Evolutionary conservation across 768 basidiomycete species (phyloP).

Genomic region (Asterophora parasitica): DNA sequence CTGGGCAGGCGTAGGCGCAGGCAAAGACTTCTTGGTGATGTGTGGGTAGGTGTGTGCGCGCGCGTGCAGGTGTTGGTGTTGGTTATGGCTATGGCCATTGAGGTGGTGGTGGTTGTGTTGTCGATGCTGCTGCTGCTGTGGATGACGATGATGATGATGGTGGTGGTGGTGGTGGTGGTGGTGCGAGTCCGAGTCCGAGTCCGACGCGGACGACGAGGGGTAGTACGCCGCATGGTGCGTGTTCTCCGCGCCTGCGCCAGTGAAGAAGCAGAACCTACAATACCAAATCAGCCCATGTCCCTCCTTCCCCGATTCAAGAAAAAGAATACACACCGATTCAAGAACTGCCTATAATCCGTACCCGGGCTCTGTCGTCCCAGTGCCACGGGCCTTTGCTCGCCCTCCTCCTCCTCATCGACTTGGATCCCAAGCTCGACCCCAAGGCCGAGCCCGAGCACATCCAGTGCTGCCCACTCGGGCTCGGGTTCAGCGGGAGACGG

Average conservation of each 20-base stretch:
- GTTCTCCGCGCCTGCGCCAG: slow-evolving; percentile 41
- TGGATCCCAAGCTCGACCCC: not conserved
- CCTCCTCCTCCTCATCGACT: not conserved
- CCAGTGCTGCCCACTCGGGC: not conserved
- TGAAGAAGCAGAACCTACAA: slow-evolving; percentile 87
- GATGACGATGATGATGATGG: not conserved
- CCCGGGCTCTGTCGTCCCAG: not conserved
- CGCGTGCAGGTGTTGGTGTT: not conserved
- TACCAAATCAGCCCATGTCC: too few species aligned
- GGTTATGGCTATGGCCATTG: too few species aligned
- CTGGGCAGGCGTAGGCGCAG: not conserved
- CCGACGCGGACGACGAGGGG: too few species aligned
- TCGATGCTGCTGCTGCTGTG: too few species aligned
- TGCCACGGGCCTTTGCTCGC: not conserved
- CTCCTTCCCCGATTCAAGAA: slow-evolving; percentile 3
- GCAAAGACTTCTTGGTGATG: slow-evolving; percentile 36
- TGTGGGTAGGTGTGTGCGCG: not conserved
- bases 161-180: slow-evolving; percentile 2
- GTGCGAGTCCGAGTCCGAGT: slow-evolving; percentile 6
- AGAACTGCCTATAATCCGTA: slow-evolving; percentile 4
- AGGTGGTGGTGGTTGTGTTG: slow-evolving; percentile 5
- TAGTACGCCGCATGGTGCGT: not conserved
- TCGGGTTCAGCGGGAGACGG: not conserved
- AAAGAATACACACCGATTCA: not conserved
- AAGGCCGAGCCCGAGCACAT: not conserved